These are phyloP conservation scores for Allium sativum DNA, from an alignment of 106 monocot species.

Conservation along the genomic window DNA sequence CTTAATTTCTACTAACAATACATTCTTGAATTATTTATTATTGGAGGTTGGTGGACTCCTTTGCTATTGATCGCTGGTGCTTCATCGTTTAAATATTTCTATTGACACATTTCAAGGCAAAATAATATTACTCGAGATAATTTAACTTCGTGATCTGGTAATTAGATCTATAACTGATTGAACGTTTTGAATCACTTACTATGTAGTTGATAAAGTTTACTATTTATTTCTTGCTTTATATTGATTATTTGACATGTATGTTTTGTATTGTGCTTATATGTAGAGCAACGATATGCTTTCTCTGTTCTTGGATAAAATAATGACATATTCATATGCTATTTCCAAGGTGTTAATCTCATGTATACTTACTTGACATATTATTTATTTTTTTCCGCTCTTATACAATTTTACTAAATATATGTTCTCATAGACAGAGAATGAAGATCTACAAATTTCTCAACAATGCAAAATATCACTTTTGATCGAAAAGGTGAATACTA, in stretches of 20 bases:
- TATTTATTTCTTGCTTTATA: neutral
- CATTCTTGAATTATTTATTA: neutral
- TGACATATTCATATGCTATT: conserved; percentile 93
- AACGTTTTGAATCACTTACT: too few species aligned
- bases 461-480: conserved; percentile 65
- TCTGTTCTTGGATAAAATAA: conserved; percentile 85
- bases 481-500: conserved; percentile 62
- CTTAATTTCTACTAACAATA: conserved; percentile 1
- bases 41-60: conserved; percentile 94
- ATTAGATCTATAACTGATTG: conserved; percentile 2
- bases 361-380: neutral
- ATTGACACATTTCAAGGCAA: conserved; percentile 58
- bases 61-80: conserved; percentile 64
- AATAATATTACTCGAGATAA: conserved; percentile 72
- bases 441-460: conserved; percentile 79
- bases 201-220: neutral
- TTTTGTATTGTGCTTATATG: conserved; percentile 8
- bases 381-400: neutral
- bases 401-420: neutral
- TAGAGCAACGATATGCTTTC: conserved; percentile 96
- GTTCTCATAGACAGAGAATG: conserved; percentile 44
- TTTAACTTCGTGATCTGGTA: conserved; percentile 92
- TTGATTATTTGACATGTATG: conserved; percentile 1
- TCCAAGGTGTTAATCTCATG: conserved; percentile 47
- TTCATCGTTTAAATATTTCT: conserved; percentile 68